Evolutionary conservation across 2,329 filamentous ascomycete species (phyloP), one percentile per base, ranked within the genome.

Genomic region (Alternaria sp.): DNA sequence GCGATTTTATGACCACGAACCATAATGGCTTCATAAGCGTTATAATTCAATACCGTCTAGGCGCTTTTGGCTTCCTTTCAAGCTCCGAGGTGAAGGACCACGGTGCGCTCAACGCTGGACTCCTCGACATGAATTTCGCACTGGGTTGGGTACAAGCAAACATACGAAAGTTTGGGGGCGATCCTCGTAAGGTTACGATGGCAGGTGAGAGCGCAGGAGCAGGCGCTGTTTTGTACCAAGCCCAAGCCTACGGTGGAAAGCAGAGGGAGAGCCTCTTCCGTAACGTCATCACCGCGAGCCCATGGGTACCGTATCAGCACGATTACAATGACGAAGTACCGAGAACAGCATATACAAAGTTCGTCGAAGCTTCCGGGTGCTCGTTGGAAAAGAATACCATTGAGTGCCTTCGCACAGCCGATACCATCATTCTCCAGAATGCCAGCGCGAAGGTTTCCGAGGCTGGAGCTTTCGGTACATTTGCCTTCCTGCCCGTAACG

Each of bases 41-140:
- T 50, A 85, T 85, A 67, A 88, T 89, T 73, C 87, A 88, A 75
- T 89, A 89, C 69, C 84, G 89, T 7, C 85, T 91, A 7, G 87
- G 87, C 0, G 78, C 86, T 0, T 85, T 85, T 67, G 89, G 89
- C 0, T 91, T 90, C 66, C 80, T 91, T 1, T 84, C 87, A 0
- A 84, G 87, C 48, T 82, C 87, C 40, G 79, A 84, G 30, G 81
- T 90, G 10, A 81, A 83, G 38, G 71, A 78, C 5, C 78, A 87
- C 64, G 88, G 88, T 0, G 82, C 84, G 50, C 80, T 90, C 9
- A 91, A 92, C 69, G 86, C 80, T 2, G 89, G 89, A 0, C 74
- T 91, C 8, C 79, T 90, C 3, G 89, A 92, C 67, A 88, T 91
- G 76, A 81, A 87, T 18, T 82, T 85, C 27, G 79, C 85, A 3